phyloP scores from a whole-genome alignment of 202 grass and related monocot species.

The Setaria viridis region DNA sequence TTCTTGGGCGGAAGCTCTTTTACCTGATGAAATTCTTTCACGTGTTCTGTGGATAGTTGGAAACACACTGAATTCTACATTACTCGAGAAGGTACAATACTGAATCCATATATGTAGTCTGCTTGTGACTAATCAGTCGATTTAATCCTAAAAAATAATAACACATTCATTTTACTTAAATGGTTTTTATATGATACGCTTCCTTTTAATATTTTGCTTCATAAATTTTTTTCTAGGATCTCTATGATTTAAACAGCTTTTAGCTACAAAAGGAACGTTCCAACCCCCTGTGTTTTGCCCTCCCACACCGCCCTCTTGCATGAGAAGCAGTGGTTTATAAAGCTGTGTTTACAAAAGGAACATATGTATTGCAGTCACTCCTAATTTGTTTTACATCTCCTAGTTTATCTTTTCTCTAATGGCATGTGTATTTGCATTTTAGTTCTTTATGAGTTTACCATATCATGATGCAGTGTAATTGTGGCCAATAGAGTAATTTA shows the following conservation, averaged over 20 bases:
- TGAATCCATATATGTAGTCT: conserved; percentile 30
- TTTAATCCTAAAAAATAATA: conserved; percentile 18
- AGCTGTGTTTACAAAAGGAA: not conserved
- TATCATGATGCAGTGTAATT: conserved; percentile 6
- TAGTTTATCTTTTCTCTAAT: conserved; percentile 16
- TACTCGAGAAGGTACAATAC: conserved; percentile 79
- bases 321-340: not conserved
- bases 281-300: not conserved
- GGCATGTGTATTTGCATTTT: conserved; percentile 23
- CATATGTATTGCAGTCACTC: not conserved
- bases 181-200: not conserved
- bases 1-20: conserved; percentile 78
- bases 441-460: conserved; percentile 17
- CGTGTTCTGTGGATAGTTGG: conserved; percentile 85
- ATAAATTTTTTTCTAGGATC: not conserved
- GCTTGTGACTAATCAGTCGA: conserved; percentile 13
- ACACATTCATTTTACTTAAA: conserved; percentile 15
- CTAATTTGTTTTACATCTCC: not conserved
- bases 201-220: not conserved
- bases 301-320: not conserved
- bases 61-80: conserved; percentile 68
- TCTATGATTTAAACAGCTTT: not conserved
- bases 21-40: conserved; percentile 73
- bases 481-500: not conserved
- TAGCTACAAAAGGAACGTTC: not conserved